These are phyloP conservation scores for Suillus luteus DNA, from an alignment of 768 basidiomycete species.

Conservation along the genomic window DNA sequence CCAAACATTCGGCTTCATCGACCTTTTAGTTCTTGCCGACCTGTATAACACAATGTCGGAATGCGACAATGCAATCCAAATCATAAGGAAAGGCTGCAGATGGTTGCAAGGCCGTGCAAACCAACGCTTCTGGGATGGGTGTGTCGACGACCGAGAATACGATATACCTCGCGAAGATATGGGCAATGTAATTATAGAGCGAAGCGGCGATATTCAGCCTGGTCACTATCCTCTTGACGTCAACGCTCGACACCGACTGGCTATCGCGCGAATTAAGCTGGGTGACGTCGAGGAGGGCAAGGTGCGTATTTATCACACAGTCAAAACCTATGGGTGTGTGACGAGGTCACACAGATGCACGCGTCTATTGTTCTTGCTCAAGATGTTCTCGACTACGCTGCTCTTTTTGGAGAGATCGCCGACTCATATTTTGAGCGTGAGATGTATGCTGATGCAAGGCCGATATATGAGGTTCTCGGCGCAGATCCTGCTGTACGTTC, in stretches of 20 bases:
- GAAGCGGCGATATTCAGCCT: constrained; percentile 50
- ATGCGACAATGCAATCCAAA: constrained; percentile 64
- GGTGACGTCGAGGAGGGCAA: constrained; percentile 81
- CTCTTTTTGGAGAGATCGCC: constrained; percentile 80
- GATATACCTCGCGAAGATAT: constrained; percentile 45
- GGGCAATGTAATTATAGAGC: constrained; percentile 30
- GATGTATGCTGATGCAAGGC: constrained; percentile 76
- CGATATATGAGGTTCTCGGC: constrained; percentile 79
- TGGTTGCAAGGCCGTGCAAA: constrained; percentile 88
- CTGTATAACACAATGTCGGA: constrained; percentile 73
- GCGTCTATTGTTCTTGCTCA: constrained; percentile 68
- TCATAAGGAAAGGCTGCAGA: constrained; percentile 73
- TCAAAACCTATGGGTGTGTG: neutral
- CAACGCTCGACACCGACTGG: constrained; percentile 81
- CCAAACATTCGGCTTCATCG: constrained; percentile 36
- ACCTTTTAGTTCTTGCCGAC: constrained; percentile 85
- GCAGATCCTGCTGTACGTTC: constrained; percentile 66
- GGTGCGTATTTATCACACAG: constrained; percentile 43
- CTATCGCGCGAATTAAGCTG: constrained; percentile 78
- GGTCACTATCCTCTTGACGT: constrained; percentile 69
- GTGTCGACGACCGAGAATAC: constrained; percentile 89
- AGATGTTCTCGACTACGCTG: constrained; percentile 75
- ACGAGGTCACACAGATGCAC: constrained; percentile 57
- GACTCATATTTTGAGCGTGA: constrained; percentile 80
- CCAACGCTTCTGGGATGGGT: constrained; percentile 78